Conservation (phyloP, 192 early-diverging fungal species). For the Funneliformis geosporum region DNA sequence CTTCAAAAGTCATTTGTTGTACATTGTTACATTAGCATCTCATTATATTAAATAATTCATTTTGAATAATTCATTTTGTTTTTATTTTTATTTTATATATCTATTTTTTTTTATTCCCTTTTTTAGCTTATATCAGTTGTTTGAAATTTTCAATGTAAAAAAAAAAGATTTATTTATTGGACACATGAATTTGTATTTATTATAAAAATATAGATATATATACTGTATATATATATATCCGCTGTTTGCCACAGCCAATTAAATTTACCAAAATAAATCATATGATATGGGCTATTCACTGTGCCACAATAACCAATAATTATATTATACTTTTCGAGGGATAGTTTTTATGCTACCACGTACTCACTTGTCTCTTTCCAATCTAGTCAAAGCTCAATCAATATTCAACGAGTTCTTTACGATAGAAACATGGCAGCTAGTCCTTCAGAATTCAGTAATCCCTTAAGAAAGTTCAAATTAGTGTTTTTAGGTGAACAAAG, state of each 20-base stretch:
- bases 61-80: no score
- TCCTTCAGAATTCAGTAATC: conserved; percentile 53
- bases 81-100: no score
- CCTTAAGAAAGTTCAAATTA: conserved; percentile 92
- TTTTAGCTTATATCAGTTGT: no score
- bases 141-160: no score
- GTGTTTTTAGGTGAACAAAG: conserved; percentile 99
- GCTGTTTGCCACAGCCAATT: no score
- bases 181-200: no score
- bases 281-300: not conserved
- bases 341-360: not conserved
- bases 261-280: not conserved
- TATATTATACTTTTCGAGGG: not conserved
- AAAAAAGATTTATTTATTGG: no score
- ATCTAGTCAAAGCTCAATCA: not conserved
- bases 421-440: conserved; percentile 19
- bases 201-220: no score
- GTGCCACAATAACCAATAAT: not conserved
- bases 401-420: not conserved
- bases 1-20: not conserved
- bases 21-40: not conserved
- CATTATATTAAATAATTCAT: not conserved
- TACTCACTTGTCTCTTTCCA: not conserved
- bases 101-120: no score
- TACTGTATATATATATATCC: no score